Conservation (phyloP, 2,329 filamentous ascomycete species). For the Venturia effusa region DNA sequence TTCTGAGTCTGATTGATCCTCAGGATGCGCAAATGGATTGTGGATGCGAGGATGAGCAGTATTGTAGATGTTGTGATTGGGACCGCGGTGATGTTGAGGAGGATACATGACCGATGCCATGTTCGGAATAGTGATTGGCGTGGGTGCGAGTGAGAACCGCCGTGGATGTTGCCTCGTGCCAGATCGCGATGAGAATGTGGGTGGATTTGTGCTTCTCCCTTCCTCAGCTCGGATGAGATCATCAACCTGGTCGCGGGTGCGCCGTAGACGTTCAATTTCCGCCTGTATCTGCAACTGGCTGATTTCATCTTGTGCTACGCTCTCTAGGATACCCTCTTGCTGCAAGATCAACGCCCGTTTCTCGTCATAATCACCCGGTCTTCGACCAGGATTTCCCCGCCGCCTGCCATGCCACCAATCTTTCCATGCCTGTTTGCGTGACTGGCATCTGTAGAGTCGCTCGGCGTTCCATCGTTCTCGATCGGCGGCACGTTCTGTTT, state of each 20-base stretch:
- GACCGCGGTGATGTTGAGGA: slow-evolving; percentile 19
- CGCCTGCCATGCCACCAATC: slow-evolving; percentile 36
- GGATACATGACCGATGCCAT: slow-evolving; percentile 20
- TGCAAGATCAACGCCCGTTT: slow-evolving; percentile 37
- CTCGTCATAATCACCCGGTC: slow-evolving; percentile 37
- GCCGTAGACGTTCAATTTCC: slow-evolving; percentile 40
- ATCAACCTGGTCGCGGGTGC: slow-evolving; percentile 42
- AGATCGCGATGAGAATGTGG: slow-evolving; percentile 2
- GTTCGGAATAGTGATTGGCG: slow-evolving; percentile 13
- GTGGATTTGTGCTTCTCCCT: slow-evolving; percentile 16
- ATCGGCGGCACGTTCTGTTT: slow-evolving; percentile 41
- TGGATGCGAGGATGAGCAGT: slow-evolving; percentile 13
- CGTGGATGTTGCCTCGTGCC: slow-evolving; percentile 14
- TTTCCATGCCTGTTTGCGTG: slow-evolving; percentile 38
- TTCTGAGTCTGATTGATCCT: background rate
- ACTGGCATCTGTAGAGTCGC: slow-evolving; percentile 38
- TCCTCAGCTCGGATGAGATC: slow-evolving; percentile 34
- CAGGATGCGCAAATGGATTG: slow-evolving; percentile 16
- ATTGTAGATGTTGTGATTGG: slow-evolving; percentile 21
- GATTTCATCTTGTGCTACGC: slow-evolving; percentile 38
- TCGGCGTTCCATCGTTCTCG: slow-evolving; percentile 40
- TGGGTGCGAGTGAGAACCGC: slow-evolving; percentile 12
- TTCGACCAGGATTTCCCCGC: slow-evolving; percentile 22
- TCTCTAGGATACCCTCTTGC: slow-evolving; percentile 35
- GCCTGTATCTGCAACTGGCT: slow-evolving; percentile 38